Evolutionary conservation across 2,329 filamentous ascomycete genomes (phyloP).

Genomic region (Aureobasidium sp.): DNA sequence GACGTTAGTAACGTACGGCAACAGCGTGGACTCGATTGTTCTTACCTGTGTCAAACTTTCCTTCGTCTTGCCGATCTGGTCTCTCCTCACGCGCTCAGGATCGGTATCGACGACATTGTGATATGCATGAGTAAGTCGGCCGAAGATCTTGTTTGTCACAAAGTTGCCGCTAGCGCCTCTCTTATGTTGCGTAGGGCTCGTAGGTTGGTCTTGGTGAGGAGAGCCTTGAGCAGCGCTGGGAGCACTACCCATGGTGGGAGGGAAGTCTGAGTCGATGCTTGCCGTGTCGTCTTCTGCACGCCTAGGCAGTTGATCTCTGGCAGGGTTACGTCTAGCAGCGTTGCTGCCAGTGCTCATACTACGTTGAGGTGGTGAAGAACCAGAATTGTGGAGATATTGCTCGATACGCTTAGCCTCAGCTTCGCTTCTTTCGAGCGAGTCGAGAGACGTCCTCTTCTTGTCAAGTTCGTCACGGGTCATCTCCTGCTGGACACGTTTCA

Average conservation of each 20-base stretch:
- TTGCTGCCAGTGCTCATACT: slow-evolving; percentile 45
- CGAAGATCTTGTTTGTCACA: slow-evolving; percentile 89
- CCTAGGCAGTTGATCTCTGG: slow-evolving; percentile 29
- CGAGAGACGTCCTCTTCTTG: slow-evolving; percentile 75
- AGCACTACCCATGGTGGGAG: slow-evolving; percentile 63
- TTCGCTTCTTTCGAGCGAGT: slow-evolving; percentile 89
- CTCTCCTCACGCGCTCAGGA: slow-evolving; percentile 82
- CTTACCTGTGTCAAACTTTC: slow-evolving; percentile 65
- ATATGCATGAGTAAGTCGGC: slow-evolving; percentile 87
- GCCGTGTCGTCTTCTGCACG: slow-evolving; percentile 26
- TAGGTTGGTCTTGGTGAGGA: slow-evolving; percentile 40
- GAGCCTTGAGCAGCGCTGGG: slow-evolving; percentile 70
- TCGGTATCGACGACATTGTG: slow-evolving; percentile 95
- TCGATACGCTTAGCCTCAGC: slow-evolving; percentile 88
- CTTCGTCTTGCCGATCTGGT: slow-evolving; percentile 91
- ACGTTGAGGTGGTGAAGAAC: slow-evolving; percentile 56
- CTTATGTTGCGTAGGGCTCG: slow-evolving; percentile 50
- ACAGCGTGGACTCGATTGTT: neutral
- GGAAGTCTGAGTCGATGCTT: slow-evolving; percentile 81
- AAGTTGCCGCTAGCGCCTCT: slow-evolving; percentile 77
- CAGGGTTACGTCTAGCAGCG: slow-evolving; percentile 31
- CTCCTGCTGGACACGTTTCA: slow-evolving; percentile 95
- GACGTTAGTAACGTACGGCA: neutral
- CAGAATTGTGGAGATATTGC: slow-evolving; percentile 74
- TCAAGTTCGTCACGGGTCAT: slow-evolving; percentile 90